Base-by-base conservation (phyloP, 176 grass and related monocot species). In the Eleusine indica region DNA sequence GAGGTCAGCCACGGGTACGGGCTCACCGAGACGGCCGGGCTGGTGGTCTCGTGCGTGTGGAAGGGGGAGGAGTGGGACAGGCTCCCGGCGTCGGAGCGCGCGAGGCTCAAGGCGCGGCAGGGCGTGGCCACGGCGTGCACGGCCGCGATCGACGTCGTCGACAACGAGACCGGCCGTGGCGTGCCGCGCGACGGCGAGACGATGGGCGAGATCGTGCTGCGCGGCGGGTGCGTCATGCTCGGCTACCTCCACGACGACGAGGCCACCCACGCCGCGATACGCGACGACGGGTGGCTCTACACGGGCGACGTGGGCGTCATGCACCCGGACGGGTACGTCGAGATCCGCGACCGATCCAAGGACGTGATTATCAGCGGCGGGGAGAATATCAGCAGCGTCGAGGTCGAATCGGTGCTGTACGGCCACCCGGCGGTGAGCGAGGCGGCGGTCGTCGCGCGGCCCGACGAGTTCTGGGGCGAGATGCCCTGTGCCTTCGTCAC, bases 401-500 rank as follows among this genome's bases (percentile, higher is more conserved):
- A 91, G 75, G 86, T 94, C 22, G 91, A 94, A 69, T 80, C 86
- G 1, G 83, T 71, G 42, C 71, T 94, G 5, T 94, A 69, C 56
- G 49, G 75, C 32, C 88, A 94, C 74, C 88, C 88, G 37, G 83
- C 79, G 2, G 88, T 94, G 48, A 51, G 76, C 0, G 91, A 94
- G 39, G 86, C 79, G 0, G 91, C 88, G 9, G 91, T 91, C 1
- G 91, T 94, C 2, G 92, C 75, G 25, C 73, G 86, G 46, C 86
- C 92, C 2, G 88, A 94, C 61, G 77, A 91, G 37, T 86, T 81
- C 74, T 94, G 92, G 92, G 92, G 88, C 70, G 88, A 91, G 84
- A 94, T 86, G 9, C 96, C 93, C 29, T 95, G 96, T 71, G 96
- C 96, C 44, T 98, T 98, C 54, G 87, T 95, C 2, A 80, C 52